These are phyloP conservation scores for Protomyces pachydermus DNA, from an alignment of 1,139 yeast species.

Conservation along the genomic window DNA sequence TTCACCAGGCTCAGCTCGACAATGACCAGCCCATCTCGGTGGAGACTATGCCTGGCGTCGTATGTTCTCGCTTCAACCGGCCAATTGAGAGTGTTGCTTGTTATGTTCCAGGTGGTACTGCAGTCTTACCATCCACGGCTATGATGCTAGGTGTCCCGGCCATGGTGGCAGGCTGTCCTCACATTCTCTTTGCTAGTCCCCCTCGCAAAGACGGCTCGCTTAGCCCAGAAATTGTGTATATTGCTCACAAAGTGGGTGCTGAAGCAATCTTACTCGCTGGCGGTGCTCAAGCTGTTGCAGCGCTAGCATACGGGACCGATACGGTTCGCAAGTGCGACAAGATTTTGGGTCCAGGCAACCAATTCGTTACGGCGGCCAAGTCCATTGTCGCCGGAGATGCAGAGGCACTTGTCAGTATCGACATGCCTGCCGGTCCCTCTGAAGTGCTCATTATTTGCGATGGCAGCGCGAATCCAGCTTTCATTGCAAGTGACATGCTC, in stretches of 20 bases:
- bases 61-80: constrained; percentile 88
- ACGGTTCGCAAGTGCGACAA: constrained; percentile 89
- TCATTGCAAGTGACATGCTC: constrained; percentile 88
- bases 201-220: constrained; percentile 89
- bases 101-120: constrained; percentile 98
- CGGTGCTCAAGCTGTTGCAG: constrained; percentile 98
- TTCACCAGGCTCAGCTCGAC: constrained; percentile 88
- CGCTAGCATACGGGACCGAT: constrained; percentile 97
- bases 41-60: constrained; percentile 90
- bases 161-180: constrained; percentile 92
- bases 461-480: constrained; percentile 78
- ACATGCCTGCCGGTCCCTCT: constrained; percentile 99
- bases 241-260: constrained; percentile 94
- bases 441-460: constrained; percentile 95
- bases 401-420: constrained; percentile 88
- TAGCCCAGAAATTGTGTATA: constrained; percentile 96
- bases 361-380: constrained; percentile 97
- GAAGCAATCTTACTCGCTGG: constrained; percentile 87
- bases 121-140: constrained; percentile 95
- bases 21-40: constrained; percentile 55
- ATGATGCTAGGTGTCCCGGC: constrained; percentile 99
- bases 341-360: constrained; percentile 97
- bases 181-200: constrained; percentile 94
- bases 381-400: constrained; percentile 96
- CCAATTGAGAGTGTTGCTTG: constrained; percentile 93